phyloP scores from a whole-genome alignment of 2,329 filamentous ascomycete species.

The Hypoxylon sp. region DNA sequence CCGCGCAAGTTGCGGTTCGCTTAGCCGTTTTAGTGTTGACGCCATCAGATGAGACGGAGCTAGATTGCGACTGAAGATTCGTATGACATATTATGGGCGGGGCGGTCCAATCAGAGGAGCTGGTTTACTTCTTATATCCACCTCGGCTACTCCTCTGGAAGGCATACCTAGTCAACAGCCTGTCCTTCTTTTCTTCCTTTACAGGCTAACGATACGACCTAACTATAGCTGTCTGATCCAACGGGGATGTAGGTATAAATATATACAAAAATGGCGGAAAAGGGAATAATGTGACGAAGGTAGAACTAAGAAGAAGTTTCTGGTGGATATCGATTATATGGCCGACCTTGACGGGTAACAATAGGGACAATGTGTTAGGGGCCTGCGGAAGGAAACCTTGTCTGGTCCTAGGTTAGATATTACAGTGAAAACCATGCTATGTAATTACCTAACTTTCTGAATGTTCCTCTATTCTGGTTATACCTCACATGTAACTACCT shows the following conservation, averaged over 20 bases:
- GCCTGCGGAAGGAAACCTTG: too few relatives aligned
- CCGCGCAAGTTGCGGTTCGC: not conserved
- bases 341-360: not conserved
- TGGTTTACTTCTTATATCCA: not conserved
- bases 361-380: too few relatives aligned
- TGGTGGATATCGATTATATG: not conserved
- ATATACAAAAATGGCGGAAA: not conserved
- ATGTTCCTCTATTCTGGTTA: not conserved
- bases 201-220: not conserved
- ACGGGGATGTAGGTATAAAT: not conserved
- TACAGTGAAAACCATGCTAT: too few relatives aligned
- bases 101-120: not conserved
- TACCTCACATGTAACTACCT: not conserved
- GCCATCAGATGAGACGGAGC: not conserved
- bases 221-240: not conserved
- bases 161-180: not conserved
- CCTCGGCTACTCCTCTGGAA: not conserved
- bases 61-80: not conserved
- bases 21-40: slow-evolving; percentile 9
- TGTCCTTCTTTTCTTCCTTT: not conserved
- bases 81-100: not conserved
- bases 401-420: too few relatives aligned
- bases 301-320: not conserved
- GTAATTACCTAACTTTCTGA: too few relatives aligned
- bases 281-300: not conserved